A percentile compares a stretch with the other conserved stretches of the same genome.
Evolutionary conservation across 306 rosid species (phyloP).

Genomic region (Luffa aegyptiaca): DNA sequence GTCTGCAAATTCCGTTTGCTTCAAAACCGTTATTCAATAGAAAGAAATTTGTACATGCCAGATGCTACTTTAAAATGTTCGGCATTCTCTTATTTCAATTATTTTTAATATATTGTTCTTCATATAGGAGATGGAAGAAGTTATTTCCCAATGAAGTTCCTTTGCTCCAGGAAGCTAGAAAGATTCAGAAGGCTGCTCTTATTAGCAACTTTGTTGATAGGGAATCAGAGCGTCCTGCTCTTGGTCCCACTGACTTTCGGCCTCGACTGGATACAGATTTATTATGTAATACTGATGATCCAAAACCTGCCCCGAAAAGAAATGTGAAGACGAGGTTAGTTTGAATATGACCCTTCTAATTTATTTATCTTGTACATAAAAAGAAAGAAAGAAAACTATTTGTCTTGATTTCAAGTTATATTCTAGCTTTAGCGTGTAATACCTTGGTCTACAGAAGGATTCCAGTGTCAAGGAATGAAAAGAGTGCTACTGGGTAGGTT

Average conservation of each 20-base stretch:
- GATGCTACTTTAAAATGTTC: background rate
- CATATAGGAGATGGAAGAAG: constrained; percentile 73
- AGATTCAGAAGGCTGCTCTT: constrained; percentile 44
- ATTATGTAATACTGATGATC: constrained; percentile 15
- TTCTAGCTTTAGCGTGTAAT: constrained; percentile 2
- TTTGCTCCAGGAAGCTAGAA: constrained; percentile 60
- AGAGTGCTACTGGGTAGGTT: constrained; percentile 16
- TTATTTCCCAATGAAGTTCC: constrained; percentile 60
- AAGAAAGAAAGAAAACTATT: too few relatives aligned
- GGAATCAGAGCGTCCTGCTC: constrained; percentile 76
- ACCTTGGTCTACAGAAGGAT: background rate
- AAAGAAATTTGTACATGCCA: background rate
- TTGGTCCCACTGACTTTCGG: constrained; percentile 49
- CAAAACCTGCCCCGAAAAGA: constrained; percentile 15
- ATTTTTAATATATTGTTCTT: background rate
- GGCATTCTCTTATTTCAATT: background rate
- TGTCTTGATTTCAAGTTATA: background rate
- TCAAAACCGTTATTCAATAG: background rate
- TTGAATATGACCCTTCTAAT: background rate
- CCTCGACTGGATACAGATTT: constrained; percentile 28
- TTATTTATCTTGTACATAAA: background rate
- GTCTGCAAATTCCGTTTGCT: background rate
- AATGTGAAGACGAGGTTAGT: constrained; percentile 37
- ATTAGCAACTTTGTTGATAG: constrained; percentile 74
- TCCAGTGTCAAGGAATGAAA: constrained; percentile 4